phyloP scores from a whole-genome alignment of 2,329 filamentous ascomycete species.

The Botrytis pseudocinerea region DNA sequence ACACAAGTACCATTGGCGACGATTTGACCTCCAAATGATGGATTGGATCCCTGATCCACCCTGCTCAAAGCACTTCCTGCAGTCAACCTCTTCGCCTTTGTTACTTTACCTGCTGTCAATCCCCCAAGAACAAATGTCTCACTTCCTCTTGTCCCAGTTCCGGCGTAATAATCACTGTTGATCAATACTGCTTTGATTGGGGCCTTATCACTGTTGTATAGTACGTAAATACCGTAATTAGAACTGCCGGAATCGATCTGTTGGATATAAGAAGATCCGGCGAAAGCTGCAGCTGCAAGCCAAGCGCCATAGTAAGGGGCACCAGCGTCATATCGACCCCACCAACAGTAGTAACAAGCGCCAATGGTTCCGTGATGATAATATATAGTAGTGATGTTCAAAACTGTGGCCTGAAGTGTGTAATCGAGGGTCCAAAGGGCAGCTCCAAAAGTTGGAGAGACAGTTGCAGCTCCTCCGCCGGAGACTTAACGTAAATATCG shows the following conservation, averaged over 20 bases:
- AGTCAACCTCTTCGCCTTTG: slow-evolving; percentile 39
- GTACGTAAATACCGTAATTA: slow-evolving; percentile 33
- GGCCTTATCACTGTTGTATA: slow-evolving; percentile 28
- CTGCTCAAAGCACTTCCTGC: slow-evolving; percentile 47
- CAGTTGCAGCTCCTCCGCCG: slow-evolving; percentile 34
- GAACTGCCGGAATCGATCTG: slow-evolving; percentile 32
- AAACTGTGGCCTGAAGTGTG: slow-evolving; percentile 27
- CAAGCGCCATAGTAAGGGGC: slow-evolving; percentile 39
- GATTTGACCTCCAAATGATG: slow-evolving; percentile 49
- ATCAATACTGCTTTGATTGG: slow-evolving; percentile 33
- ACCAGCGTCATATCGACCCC: slow-evolving; percentile 35
- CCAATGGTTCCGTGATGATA: slow-evolving; percentile 40
- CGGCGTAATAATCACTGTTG: slow-evolving; percentile 37
- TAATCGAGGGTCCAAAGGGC: slow-evolving; percentile 39
- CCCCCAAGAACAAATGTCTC: slow-evolving; percentile 33
- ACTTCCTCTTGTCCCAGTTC: slow-evolving; percentile 30
- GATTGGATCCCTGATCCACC: slow-evolving; percentile 47
- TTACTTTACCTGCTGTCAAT: slow-evolving; percentile 18
- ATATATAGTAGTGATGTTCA: slow-evolving; percentile 34
- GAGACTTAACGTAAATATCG: slow-evolving; percentile 24
- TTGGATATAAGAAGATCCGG: slow-evolving; percentile 33
- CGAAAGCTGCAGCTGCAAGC: slow-evolving; percentile 34
- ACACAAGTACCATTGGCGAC: slow-evolving; percentile 50
- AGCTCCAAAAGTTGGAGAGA: slow-evolving; percentile 37
- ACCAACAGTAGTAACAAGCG: slow-evolving; percentile 41